Conservation (phyloP, 148 eudicot species). For the Fallopia convolvulus region DNA sequence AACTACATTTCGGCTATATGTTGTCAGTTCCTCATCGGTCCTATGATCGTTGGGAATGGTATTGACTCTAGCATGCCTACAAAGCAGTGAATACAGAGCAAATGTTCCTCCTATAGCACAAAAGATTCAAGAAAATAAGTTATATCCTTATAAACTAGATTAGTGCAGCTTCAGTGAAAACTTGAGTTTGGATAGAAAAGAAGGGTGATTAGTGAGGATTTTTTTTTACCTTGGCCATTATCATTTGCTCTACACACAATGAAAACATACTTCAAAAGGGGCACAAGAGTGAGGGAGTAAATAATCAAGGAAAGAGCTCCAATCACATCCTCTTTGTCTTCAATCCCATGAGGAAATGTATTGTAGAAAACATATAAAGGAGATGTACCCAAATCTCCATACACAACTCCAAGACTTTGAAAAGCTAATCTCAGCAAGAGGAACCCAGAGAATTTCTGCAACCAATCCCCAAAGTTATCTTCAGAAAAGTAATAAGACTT, state of each 20-base stretch:
- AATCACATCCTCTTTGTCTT: constrained; percentile 69
- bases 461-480: not conserved
- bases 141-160: not conserved
- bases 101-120: constrained; percentile 34
- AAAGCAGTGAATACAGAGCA: constrained; percentile 41
- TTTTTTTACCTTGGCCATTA: constrained; percentile 13
- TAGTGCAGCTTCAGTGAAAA: too few species aligned
- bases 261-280: constrained; percentile 15
- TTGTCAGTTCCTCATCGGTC: constrained; percentile 92
- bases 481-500: not conserved
- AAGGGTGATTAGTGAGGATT: not conserved
- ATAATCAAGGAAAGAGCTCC: constrained; percentile 69
- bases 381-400: constrained; percentile 98
- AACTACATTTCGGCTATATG: constrained; percentile 67
- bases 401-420: constrained; percentile 98
- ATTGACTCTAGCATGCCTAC: constrained; percentile 71
- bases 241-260: constrained; percentile 14
- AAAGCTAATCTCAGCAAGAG: constrained; percentile 77
- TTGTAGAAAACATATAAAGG: constrained; percentile 97
- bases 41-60: constrained; percentile 88
- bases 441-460: constrained; percentile 79
- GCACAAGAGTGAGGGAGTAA: constrained; percentile 16
- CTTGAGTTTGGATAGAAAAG: not conserved
- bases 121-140: not conserved
- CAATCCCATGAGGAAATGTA: constrained; percentile 71